Conservation (phyloP, 805 yeast species). For the Candida ipomoeae region DNA sequence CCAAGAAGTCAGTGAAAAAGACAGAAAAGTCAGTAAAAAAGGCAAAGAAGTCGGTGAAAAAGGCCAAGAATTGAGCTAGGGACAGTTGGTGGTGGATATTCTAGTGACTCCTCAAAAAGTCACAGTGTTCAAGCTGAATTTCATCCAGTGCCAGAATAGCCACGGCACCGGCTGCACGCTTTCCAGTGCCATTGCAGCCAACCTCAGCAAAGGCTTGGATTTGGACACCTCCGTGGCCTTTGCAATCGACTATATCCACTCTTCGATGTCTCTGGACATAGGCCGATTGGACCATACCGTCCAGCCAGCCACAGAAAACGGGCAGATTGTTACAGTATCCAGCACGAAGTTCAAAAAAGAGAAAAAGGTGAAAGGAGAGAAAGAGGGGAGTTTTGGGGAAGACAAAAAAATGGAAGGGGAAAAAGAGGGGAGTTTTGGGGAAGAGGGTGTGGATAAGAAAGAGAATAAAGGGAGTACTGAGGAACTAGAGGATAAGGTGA, state of each 20-base stretch:
- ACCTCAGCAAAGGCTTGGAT: conserved; percentile 53
- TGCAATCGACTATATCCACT: conserved; percentile 63
- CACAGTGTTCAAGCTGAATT: conserved; percentile 46
- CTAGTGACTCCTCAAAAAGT: conserved; percentile 20
- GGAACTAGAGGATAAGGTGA: too few relatives aligned
- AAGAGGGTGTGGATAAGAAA: too few relatives aligned
- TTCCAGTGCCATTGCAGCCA: conserved; percentile 74
- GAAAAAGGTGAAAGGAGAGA: not conserved
- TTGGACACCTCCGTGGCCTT: conserved; percentile 49
- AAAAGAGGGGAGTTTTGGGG: too few relatives aligned
- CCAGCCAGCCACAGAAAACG: not conserved
- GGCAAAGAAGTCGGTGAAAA: too few relatives aligned
- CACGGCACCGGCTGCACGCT: conserved; percentile 94
- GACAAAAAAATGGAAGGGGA: too few relatives aligned
- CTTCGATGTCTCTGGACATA: conserved; percentile 47
- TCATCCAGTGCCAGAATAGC: conserved; percentile 47
- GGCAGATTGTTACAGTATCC: too few relatives aligned
- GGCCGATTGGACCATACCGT: conserved; percentile 74
- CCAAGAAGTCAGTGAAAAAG: too few relatives aligned
- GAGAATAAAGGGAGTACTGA: too few relatives aligned
- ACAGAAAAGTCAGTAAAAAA: too few relatives aligned
- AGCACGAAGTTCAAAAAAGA: too few relatives aligned
- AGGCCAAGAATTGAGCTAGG: too few relatives aligned
- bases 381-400: not conserved
- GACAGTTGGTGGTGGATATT: not conserved